Percentiles rank a stretch among this genome's conserved stretches.
phyloP scores from a whole-genome alignment of 73 alveolate species.

The Blepharisma stoltei region DNA sequence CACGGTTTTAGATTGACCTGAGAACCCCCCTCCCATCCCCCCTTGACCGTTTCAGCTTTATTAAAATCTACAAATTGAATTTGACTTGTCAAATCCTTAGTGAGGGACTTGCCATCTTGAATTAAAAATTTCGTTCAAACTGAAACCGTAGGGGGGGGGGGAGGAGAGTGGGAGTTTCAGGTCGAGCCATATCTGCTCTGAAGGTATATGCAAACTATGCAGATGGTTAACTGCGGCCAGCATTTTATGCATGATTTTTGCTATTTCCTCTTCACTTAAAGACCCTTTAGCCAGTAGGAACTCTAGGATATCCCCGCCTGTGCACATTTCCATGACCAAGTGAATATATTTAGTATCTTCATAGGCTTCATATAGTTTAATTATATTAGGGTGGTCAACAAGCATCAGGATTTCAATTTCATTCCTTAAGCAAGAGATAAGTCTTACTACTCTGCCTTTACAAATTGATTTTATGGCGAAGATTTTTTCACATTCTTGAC shows the following conservation, averaged over 20 bases:
- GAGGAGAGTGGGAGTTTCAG: too few relatives aligned
- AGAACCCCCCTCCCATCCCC: too few relatives aligned
- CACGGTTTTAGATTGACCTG: too few relatives aligned
- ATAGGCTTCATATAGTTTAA: neutral
- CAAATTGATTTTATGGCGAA: conserved; percentile 1
- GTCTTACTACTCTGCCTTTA: neutral
- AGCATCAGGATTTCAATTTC: conserved; percentile 3
- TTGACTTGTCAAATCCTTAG: too few relatives aligned
- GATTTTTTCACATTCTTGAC: too few relatives aligned
- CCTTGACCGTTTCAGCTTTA: too few relatives aligned
- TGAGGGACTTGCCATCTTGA: too few relatives aligned
- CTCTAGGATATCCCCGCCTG: conserved; percentile 18
- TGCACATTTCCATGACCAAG: conserved; percentile 11
- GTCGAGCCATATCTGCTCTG: too few relatives aligned
- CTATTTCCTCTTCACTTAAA: neutral
- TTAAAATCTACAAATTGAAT: too few relatives aligned
- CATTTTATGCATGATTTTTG: neutral
- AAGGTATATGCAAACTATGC: conserved; percentile 38
- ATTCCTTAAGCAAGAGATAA: neutral
- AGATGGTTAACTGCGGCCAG: conserved; percentile 37
- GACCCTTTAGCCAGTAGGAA: neutral
- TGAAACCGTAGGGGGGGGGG: too few relatives aligned
- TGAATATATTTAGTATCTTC: conserved; percentile 24
- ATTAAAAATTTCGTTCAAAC: too few relatives aligned
- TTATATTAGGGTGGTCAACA: conserved; percentile 25